Percentiles rank a stretch among this genome's conserved stretches.
Conservation (phyloP, 2,329 filamentous ascomycete genomes). For the Pestalotiopsis fici region DNA sequence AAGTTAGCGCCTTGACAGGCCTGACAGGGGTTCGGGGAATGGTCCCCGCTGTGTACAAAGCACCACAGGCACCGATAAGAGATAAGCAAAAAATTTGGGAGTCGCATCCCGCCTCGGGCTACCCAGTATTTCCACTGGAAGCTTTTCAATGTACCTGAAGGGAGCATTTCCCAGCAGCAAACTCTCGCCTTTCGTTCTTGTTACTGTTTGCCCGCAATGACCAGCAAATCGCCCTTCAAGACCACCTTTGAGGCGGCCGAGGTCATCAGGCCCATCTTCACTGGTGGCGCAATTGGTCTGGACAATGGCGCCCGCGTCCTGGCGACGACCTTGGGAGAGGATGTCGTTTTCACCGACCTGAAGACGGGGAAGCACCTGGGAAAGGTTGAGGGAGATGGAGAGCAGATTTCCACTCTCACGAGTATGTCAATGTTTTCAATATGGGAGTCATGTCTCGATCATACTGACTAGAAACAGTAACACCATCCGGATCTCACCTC, state of each 20-base stretch:
- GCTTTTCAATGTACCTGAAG: background rate
- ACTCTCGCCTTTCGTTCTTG: background rate
- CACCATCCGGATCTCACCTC: slow-evolving; percentile 83
- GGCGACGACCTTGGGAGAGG: slow-evolving; percentile 87
- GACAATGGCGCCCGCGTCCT: slow-evolving; percentile 81
- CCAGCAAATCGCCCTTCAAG: slow-evolving; percentile 66
- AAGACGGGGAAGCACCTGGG: slow-evolving; percentile 80
- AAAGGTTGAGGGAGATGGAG: slow-evolving; percentile 85
- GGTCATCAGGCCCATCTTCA: slow-evolving; percentile 90
- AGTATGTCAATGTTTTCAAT: slow-evolving; percentile 39
- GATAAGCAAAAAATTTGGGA: slow-evolving; percentile 10
- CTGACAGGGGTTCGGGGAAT: background rate
- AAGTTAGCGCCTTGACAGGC: background rate
- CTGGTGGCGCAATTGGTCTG: slow-evolving; percentile 83
- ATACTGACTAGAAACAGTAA: slow-evolving; percentile 57
- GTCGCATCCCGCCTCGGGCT: slow-evolving; percentile 14
- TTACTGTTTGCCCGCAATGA: slow-evolving; percentile 45
- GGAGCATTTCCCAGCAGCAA: background rate
- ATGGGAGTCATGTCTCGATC: background rate
- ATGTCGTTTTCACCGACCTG: slow-evolving; percentile 84
- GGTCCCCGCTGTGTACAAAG: background rate
- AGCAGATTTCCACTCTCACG: slow-evolving; percentile 74
- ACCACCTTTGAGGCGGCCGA: slow-evolving; percentile 86
- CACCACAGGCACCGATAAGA: slow-evolving; percentile 6
- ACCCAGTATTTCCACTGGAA: background rate